Base-by-base conservation (phyloP, 176 grass and related monocot genomes). In the Themeda triandra region DNA sequence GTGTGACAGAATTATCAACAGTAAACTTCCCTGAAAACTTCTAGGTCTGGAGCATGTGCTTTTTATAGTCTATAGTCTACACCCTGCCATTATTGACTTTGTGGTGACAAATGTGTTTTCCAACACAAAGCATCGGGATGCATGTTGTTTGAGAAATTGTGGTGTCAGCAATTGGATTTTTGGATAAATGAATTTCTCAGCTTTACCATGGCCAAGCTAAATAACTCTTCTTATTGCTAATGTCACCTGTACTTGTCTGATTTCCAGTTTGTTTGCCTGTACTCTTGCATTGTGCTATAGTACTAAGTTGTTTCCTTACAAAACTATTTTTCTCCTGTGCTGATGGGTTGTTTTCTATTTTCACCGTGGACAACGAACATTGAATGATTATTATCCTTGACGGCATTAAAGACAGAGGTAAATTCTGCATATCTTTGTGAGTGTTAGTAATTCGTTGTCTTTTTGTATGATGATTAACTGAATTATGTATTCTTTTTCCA, bases 391-490 rank as follows among this genome's bases (percentile, higher is more conserved):
- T 90, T 31, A 79, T 36, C 27, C 10, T 78, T 86, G 45, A 60
- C 75, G 73, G 5, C 63, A 48, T 35, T 80, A 31, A 85, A 92
- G 90, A 83, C 17, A 25, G 90, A 92, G 90, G 90, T 92, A 89
- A 69, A 15, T 14, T 13, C 59, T 62, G 30, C 36, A 27, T 62
- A 21, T 46, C 6, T 64, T 71, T 42, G 42, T 49, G 1, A 74
- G 37, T 80, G 39, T 65, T 44, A 19, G 25, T 44, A 29, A 54
- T 75, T 28, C 30, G 32, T 36, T 69, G 7, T 56, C 64, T 75
- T 78, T 73, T 76, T n/a, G 18, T 19, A 44, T 33, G 46, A 59
- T 1, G 10, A 31, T 82, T 85, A 40, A 41, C 69, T 87, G 27
- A 87, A 29, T 31, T 31, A 54, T 71, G 23, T 40, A 9, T 53